phyloP scores from a whole-genome alignment of 2,329 filamentous ascomycete species.

The Golovinomyces cichoracearum region DNA sequence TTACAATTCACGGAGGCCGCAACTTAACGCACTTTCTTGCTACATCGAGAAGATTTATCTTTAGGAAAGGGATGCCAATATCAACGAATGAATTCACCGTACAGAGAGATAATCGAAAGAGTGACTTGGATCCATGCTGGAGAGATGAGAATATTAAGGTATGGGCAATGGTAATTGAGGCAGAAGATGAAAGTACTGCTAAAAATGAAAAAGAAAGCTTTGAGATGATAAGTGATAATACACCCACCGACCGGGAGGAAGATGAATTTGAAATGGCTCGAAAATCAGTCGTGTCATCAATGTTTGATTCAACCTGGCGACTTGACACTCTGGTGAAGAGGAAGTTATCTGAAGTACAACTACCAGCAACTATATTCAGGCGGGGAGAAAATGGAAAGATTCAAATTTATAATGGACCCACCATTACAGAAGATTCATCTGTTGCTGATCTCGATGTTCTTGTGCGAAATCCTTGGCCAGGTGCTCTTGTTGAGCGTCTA shows the following conservation, averaged over 20 bases:
- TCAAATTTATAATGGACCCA: constrained; percentile 42
- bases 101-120: constrained; percentile 9
- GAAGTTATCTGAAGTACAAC: constrained; percentile 36
- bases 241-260: constrained; percentile 12
- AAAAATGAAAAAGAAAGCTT: constrained; percentile 21
- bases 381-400: constrained; percentile 38
- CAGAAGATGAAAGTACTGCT: constrained; percentile 7
- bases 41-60: constrained; percentile 62
- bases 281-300: constrained; percentile 39
- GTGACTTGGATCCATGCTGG: constrained; percentile 34
- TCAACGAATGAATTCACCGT: constrained; percentile 35
- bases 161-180: constrained; percentile 49
- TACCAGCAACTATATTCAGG: constrained; percentile 46
- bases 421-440: constrained; percentile 23
- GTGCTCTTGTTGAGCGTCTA: constrained; percentile 33
- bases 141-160: constrained; percentile 53
- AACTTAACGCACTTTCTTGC: constrained; percentile 62
- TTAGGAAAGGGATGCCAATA: constrained; percentile 59
- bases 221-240: constrained; percentile 20
- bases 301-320: constrained; percentile 57
- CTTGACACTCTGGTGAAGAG: constrained; percentile 43
- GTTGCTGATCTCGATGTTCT: constrained; percentile 44
- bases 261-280: constrained; percentile 24
- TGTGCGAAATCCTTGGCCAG: constrained; percentile 57
- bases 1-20: constrained; percentile 52